Evolutionary conservation across 208 protist species (phyloP).

Genomic region (Acanthamoeba castellanii): DNA sequence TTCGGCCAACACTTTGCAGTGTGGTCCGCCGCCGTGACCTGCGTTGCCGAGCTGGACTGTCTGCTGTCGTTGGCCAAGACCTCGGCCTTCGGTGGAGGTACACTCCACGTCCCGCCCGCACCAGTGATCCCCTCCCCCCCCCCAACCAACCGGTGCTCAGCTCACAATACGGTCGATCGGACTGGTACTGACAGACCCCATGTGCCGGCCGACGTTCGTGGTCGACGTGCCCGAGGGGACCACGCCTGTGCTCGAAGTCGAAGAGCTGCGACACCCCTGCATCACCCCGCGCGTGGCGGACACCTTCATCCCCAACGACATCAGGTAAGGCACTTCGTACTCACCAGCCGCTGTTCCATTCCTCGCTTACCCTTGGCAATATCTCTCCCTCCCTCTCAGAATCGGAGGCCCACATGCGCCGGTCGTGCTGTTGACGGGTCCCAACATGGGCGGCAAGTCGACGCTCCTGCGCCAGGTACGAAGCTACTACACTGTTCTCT

Average conservation of each 20-base stretch:
- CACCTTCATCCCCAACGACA: slow-evolving; percentile 86
- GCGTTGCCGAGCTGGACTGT: slow-evolving; percentile 86
- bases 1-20: neutral
- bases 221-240: neutral
- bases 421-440: slow-evolving; percentile 96
- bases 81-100: slow-evolving; percentile 61
- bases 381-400: neutral
- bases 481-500: slow-evolving; percentile 2
- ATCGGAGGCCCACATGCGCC: slow-evolving; percentile 34
- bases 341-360: neutral
- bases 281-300: slow-evolving; percentile 68
- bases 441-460: slow-evolving; percentile 99
- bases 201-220: slow-evolving; percentile 83
- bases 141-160: too few species aligned
- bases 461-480: slow-evolving; percentile 96
- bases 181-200: slow-evolving; percentile 26
- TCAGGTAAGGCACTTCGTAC: slow-evolving; percentile 15
- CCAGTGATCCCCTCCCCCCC: neutral
- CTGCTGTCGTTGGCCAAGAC: slow-evolving; percentile 82
- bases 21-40: slow-evolving; percentile 74
- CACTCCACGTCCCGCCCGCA: neutral
- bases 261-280: slow-evolving; percentile 82
- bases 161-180: neutral
- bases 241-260: slow-evolving; percentile 31
- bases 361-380: neutral